A percentile compares a stretch with the other conserved stretches of the same genome.
phyloP scores from a whole-genome alignment of 2,329 filamentous ascomycete species.

The Talaromyces islandicus region DNA sequence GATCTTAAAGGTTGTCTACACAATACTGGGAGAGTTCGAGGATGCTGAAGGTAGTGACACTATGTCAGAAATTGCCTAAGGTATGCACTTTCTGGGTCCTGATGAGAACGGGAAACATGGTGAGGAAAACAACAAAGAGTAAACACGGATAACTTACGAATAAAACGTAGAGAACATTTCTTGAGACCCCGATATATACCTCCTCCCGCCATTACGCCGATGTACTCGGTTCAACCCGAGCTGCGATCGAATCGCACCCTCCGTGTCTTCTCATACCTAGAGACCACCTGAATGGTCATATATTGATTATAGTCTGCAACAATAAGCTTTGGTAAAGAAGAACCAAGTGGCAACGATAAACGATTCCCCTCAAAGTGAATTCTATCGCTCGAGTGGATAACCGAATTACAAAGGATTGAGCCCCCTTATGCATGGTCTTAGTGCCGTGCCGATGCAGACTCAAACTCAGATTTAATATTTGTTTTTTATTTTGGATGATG shows the following conservation, averaged over 20 bases:
- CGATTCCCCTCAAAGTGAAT: background rate
- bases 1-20: slow-evolving; percentile 12
- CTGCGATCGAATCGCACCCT: background rate
- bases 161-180: background rate
- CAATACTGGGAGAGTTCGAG: slow-evolving; percentile 2
- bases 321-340: background rate
- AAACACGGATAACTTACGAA: background rate
- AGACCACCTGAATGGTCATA: background rate
- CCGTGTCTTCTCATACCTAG: background rate
- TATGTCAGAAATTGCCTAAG: background rate
- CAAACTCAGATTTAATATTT: background rate
- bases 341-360: background rate
- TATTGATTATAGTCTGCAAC: background rate
- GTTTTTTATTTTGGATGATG: background rate
- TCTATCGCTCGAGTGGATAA: background rate
- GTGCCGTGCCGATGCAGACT: background rate
- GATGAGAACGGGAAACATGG: background rate
- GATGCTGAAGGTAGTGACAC: slow-evolving; percentile 8
- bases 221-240: background rate
- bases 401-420: background rate
- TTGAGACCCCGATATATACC: background rate
- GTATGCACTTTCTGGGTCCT: background rate
- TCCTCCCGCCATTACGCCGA: background rate
- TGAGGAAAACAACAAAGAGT: background rate
- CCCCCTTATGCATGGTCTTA: background rate